These are phyloP conservation scores for Trichophyton schoenleinii DNA, from an alignment of 2,329 filamentous ascomycete genomes.

Conservation along the genomic window DNA sequence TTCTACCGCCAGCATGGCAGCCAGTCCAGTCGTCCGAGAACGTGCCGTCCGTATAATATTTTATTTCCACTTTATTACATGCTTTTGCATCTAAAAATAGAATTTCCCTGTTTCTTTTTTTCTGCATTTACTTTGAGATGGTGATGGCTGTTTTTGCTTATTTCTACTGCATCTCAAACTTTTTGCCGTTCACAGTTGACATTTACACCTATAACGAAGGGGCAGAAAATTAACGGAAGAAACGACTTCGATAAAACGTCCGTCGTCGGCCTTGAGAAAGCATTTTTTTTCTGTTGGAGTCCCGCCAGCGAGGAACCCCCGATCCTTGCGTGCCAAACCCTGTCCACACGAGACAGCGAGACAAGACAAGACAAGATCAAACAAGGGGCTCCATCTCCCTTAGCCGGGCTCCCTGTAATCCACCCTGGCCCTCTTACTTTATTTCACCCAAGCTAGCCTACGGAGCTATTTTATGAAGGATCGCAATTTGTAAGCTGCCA, in stretches of 20 bases:
- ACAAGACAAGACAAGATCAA: constrained; percentile 1
- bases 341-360: not conserved
- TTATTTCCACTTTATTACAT: not conserved
- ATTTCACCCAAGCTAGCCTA: not conserved
- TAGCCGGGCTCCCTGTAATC: not conserved
- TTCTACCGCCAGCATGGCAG: not conserved
- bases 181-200: not conserved
- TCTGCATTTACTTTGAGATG: not conserved
- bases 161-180: not conserved
- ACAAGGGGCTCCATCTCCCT: not conserved
- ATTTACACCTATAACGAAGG: not conserved
- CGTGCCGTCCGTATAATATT: not conserved
- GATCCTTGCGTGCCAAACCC: not conserved
- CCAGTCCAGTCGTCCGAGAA: constrained; percentile 1
- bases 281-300: not conserved
- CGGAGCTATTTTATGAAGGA: not conserved
- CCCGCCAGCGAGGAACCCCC: not conserved
- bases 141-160: not conserved
- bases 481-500: not conserved
- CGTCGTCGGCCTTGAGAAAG: not conserved
- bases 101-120: not conserved
- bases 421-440: not conserved
- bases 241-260: not conserved
- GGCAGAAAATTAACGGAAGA: not conserved
- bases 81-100: not conserved